Evolutionary conservation across 2,329 filamentous ascomycete genomes (phyloP), one percentile per base, ranked within the genome.

Genomic region (Colletotrichum euphorbiae): DNA sequence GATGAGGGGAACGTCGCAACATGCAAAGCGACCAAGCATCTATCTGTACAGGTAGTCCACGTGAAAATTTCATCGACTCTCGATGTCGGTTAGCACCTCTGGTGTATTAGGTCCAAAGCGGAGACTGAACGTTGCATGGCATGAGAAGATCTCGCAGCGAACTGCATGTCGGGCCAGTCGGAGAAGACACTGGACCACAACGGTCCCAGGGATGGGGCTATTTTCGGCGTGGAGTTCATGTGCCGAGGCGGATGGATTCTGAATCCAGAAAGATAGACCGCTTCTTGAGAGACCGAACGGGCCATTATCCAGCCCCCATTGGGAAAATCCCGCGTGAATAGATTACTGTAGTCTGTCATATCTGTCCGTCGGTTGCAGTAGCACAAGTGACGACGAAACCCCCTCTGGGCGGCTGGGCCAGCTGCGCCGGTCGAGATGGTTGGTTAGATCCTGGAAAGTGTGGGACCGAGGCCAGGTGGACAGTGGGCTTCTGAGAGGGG

Each of bases 351-450:
- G n/a, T n/a, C n/a, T n/a, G n/a, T n/a, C 61, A 68, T 55, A 65
- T 51, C 46, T 59, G 65, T 17, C 40, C 61, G 48, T 54, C 54
- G 65, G 54, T 68, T 68, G 67, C 67, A 69, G 67, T 69, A 69
- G 67, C 55, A 69, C 62, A 51, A 55, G 55, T 69, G 50, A 69
- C 36, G 42, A 51, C 36, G 31, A 51, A 42, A 28, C 28, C 48
- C 51, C 36, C 59, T 68, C 9, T 61, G 45, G 31, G 17, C 36
- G 1, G 42, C 9, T 61, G 45, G 31, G 17, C 36, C 6, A 48
- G 40, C 52, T 58, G 45, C 38, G 31, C 24, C 31, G 33, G 61
- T 51, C 33, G 31, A 46, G 50, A 52, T 67, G 62, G 62, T 69
- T 69, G 62, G 62, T 17, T 38, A 46, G 62, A 38, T 6, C 42